Evolutionary conservation across 257 asterid genomes (phyloP).

Genomic region (Solanum sitiens): DNA sequence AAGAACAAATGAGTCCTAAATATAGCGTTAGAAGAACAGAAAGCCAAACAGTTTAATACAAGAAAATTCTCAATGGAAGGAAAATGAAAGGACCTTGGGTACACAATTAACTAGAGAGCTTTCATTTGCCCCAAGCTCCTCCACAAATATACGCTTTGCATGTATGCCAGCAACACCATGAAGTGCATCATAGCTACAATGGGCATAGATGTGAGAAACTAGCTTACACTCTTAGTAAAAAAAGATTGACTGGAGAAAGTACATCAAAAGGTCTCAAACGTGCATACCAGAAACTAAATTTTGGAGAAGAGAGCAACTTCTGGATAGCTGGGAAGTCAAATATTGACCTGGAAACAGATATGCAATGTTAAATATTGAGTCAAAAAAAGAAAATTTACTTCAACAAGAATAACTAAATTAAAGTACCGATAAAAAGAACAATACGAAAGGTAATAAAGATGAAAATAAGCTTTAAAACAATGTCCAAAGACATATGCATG

Average conservation of each 20-base stretch:
- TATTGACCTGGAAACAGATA: slow-evolving; percentile 54
- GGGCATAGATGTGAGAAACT: neutral
- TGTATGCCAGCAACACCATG: slow-evolving; percentile 98
- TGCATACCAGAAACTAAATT: slow-evolving; percentile 80
- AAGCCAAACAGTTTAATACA: neutral
- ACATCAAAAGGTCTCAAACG: neutral
- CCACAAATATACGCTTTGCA: slow-evolving; percentile 87
- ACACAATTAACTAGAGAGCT: slow-evolving; percentile 80
- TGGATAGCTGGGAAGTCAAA: slow-evolving; percentile 82
- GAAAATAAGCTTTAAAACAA: neutral
- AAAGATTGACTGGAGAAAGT: neutral
- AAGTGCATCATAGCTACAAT: slow-evolving; percentile 81
- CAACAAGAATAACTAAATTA: neutral
- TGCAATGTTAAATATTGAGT: slow-evolving; percentile 6
- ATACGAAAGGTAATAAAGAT: neutral
- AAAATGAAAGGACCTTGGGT: slow-evolving; percentile 57
- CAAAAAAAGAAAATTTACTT: neutral
- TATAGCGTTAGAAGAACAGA: neutral
- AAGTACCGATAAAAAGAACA: neutral
- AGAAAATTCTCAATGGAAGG: neutral
- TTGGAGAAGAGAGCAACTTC: slow-evolving; percentile 70
- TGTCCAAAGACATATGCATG: neutral
- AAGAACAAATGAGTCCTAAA: neutral
- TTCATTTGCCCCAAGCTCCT: slow-evolving; percentile 85
- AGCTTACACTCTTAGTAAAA: neutral